phyloP scores from a whole-genome alignment of 768 basidiomycete genomes.

The Lentinula sp. region DNA sequence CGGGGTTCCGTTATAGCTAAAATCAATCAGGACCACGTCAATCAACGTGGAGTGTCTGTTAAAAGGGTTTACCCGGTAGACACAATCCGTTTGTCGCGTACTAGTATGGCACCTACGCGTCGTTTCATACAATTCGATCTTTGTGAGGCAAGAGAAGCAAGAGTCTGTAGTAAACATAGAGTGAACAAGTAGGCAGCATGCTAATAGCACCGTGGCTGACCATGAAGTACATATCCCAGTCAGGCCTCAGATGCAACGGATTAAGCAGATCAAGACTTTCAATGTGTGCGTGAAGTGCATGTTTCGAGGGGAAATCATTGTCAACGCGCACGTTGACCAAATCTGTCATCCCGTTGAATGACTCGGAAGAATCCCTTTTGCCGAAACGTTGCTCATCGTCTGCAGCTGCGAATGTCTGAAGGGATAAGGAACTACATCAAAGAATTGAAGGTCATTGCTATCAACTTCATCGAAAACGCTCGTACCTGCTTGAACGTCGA shows the following conservation, averaged over 20 bases:
- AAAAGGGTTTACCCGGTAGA: constrained; percentile 60
- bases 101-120: constrained; percentile 90
- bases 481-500: constrained; percentile 48
- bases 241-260: constrained; percentile 72
- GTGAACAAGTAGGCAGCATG: not conserved
- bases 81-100: constrained; percentile 74
- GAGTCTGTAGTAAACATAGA: constrained; percentile 45
- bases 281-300: constrained; percentile 56
- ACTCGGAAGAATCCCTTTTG: constrained; percentile 14
- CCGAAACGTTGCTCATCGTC: constrained; percentile 72
- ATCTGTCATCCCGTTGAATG: constrained; percentile 31
- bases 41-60: not conserved
- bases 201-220: constrained; percentile 29
- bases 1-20: constrained; percentile 93
- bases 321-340: constrained; percentile 54
- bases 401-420: constrained; percentile 70
- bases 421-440: constrained; percentile 23
- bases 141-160: constrained; percentile 84
- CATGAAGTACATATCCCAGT: constrained; percentile 99
- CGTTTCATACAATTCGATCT: constrained; percentile 97
- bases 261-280: constrained; percentile 65
- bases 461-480: constrained; percentile 3
- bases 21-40: not conserved
- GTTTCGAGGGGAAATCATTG: constrained; percentile 55
- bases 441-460: not conserved